A percentile compares a stretch with the other conserved stretches of the same genome.
These are phyloP conservation scores for Ophiostoma piceae DNA, from an alignment of 2,329 filamentous ascomycete genomes.

Conservation along the genomic window DNA sequence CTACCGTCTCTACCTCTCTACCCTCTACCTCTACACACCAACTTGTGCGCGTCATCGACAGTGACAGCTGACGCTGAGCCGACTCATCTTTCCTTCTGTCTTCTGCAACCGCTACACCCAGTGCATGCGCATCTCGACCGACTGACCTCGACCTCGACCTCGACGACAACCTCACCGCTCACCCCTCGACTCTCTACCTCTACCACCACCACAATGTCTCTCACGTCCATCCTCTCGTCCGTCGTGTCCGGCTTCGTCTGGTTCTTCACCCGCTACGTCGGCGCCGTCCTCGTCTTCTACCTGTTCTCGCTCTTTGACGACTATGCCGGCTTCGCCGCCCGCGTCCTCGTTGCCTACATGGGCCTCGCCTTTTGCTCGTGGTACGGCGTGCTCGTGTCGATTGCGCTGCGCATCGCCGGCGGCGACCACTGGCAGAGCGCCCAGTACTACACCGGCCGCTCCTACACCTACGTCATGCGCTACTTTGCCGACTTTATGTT, in stretches of 20 bases:
- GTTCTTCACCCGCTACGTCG: conserved; percentile 48
- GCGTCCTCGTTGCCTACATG: conserved; percentile 61
- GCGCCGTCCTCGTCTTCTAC: conserved; percentile 54
- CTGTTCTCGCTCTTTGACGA: conserved; percentile 55
- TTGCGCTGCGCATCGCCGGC: conserved; percentile 64
- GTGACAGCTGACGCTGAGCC: background rate
- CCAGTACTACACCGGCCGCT: conserved; percentile 77
- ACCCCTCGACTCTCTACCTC: background rate
- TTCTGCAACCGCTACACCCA: background rate
- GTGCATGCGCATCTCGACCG: background rate
- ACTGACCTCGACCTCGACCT: background rate
- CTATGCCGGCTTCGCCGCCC: conserved; percentile 62
- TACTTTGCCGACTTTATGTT: conserved; percentile 73
- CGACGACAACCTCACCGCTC: background rate
- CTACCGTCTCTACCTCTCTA: background rate
- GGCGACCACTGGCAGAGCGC: conserved; percentile 59
- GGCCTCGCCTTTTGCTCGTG: conserved; percentile 54
- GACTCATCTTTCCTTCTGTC: background rate
- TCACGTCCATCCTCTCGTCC: background rate
- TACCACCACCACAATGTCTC: background rate
- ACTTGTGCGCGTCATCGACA: background rate
- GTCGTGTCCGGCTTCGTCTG: conserved; percentile 31
- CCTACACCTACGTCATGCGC: conserved; percentile 76
- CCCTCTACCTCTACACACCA: background rate
- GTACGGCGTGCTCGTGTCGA: conserved; percentile 72